Base-by-base conservation (phyloP, 176 grass and related monocot genomes). In the Ampelocalamus luodianensis region DNA sequence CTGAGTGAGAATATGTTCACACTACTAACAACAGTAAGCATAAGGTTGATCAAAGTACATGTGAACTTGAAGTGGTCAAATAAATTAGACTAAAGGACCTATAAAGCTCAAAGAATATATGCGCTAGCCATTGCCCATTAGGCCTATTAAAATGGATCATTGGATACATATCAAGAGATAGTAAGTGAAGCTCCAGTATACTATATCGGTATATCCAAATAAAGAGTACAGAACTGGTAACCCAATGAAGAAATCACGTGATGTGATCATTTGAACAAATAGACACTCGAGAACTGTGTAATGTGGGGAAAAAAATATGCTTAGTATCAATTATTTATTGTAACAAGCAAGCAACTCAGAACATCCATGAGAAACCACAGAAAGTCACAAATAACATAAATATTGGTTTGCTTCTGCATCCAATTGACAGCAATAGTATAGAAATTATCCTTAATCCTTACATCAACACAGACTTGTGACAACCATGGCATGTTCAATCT, bases 361-460 rank as follows among this genome's bases (percentile, higher is more conserved):
- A 63, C 7, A 83, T 73, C 58, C 56, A 64, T 17, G 26, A 50
- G 64, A 54, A 68, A 81, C 11, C 6, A 26, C 22, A 59, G 66
- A 34, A 34, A 34, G 32, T 34, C 3, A 34, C 1, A 56, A 61
- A 56, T 71, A n/a, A 9, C 45, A 79, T 12, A 73, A 79, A 74
- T 14, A 62, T 23, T 17, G 24, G 39, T 22, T 61, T 34, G 39
- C 10, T 46, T 72, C 16, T 15, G 34, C 20, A 79, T 63, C 76
- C 69, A 71, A 49, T 34, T 59, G n/a, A 58, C 38, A 68, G 60
- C 8, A 44, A 62, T 18, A 51, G n/a, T 26, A 64, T n/a, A 73
- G 36, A 68, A 80, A 88, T 71, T 69, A 82, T 49, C 18, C 54
- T 36, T 72, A 22, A 49, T 17, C 68, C 63, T 82, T 87, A 16